Base-by-base conservation (phyloP, 2,329 filamentous ascomycete species). In the Chrysoporthe deuterocubensis region DNA sequence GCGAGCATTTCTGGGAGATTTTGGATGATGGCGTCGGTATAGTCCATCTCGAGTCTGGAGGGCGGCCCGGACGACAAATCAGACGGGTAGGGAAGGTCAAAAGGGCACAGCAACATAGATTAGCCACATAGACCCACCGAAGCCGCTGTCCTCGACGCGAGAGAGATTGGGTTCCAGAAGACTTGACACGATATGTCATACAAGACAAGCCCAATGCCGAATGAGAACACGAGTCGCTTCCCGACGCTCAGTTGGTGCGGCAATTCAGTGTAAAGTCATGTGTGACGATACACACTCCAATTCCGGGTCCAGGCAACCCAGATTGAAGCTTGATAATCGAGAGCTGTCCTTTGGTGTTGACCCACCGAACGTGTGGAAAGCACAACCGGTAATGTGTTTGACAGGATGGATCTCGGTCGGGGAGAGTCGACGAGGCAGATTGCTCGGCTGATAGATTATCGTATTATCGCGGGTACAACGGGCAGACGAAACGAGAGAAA, bases 1-100 rank as follows among this genome's bases (percentile, higher is more conserved):
- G 81, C 86, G n/a, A 89, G 77, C 50, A 87, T 72, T 75, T 89
- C 87, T 2, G 86, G 84, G 21, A 89, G 77, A 75, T 83, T 88
- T 73, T 81, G 81, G 62, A 77, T 77, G 72, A 75, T 77, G 18
- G 52, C 34, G 21, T 66, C 21, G 34, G 43, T 37, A 21, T 32
- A 52, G 54, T 52, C 59, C 66, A 70, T 70, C 58, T 14, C 56
- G 59, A 44, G 40, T 57, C 40, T 48, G 21, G 18, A 9, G 43
- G 32, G 52, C 48, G 11, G 58, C 43, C 34, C 18, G 60, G 62
- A 52, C 4, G 59, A 59, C 59, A 68, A 68, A 63, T 58, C 60
- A 46, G 14, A 61, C n/a, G 62, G 34, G 7, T 5, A 18, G 34
- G 40, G 9, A 13, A 18, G 16, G 34, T 46, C 16, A 34, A 57